Base-by-base conservation (phyloP, 305 asterid genomes). In the Plantago coronopus region DNA sequence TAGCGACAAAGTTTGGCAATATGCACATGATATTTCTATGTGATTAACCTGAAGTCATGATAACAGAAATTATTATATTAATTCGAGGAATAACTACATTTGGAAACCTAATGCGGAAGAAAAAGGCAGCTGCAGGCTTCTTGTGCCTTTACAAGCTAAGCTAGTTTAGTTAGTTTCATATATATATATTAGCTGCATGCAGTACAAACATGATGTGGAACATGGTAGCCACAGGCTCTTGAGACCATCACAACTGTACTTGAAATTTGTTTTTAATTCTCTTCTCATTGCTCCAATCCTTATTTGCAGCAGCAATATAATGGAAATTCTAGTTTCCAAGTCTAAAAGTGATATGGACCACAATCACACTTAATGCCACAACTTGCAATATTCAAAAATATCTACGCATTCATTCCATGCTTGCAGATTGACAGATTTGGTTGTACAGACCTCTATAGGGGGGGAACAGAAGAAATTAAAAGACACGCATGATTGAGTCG, bases 321-420 rank as follows among this genome's bases (percentile, higher is more conserved):
- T 55, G 57, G 55, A 48, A 58, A 43, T 57, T n/a, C n/a, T 63
- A 48, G 58, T 25, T 68, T 2, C 40, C 34, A 16, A 49, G 16
- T 48, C 17, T n/a, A 63, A 66, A 72, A 62, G 70, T 61, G 67
- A 40, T 8, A 46, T 65, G 78, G 79, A 70, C 79, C 79, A 77
- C 79, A 62, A 59, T 6, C 63, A 63, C 83, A 65, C 69, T 49
- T 50, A 19, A 54, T 20, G 31, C 46, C 59, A 54, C 46, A 51
- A 62, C 53, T 22, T 46, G 65, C 20, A 8, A 54, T 37, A 12
- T 46, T 44, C 55, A 29, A 31, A 55, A 59, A 46, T 61, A 50
- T 48, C 54, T 21, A 42, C 0, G 17, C 40, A 34, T 34, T 2
- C 38, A 31, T 31, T 7, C 0, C 12, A 9, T 31, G 45, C 29